These are phyloP conservation scores for Antrodiella citrinella DNA, from an alignment of 768 basidiomycete species.

Conservation along the genomic window DNA sequence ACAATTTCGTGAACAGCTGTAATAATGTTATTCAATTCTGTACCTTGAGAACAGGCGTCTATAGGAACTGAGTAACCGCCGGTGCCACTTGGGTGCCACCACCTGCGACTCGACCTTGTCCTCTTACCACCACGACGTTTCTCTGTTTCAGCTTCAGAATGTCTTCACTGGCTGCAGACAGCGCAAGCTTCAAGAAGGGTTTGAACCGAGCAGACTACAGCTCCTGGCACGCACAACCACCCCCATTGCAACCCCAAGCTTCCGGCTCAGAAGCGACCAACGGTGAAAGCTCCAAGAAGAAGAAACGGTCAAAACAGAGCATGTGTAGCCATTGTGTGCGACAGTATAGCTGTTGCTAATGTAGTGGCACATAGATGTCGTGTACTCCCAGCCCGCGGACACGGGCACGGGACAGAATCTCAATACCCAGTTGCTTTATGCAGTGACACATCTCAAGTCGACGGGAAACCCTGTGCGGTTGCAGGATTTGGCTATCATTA, in stretches of 20 bases:
- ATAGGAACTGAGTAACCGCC: too few relatives aligned
- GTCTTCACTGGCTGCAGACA: slow-evolving; percentile 49
- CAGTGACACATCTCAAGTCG: slow-evolving; percentile 79
- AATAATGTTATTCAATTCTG: too few relatives aligned
- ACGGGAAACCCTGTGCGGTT: slow-evolving; percentile 62
- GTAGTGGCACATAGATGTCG: slow-evolving; percentile 43
- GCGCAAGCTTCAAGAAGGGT: slow-evolving; percentile 59
- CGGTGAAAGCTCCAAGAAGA: slow-evolving; percentile 31
- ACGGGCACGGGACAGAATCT: slow-evolving; percentile 74
- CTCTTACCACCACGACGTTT: too few relatives aligned
- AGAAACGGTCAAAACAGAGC: slow-evolving; percentile 58
- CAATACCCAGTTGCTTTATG: slow-evolving; percentile 83
- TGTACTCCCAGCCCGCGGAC: slow-evolving; percentile 84
- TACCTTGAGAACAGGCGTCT: too few relatives aligned
- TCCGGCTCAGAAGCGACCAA: slow-evolving; percentile 9
- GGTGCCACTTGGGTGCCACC: too few relatives aligned
- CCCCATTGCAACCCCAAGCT: slow-evolving; percentile 24
- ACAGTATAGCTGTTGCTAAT: slow-evolving; percentile 12
- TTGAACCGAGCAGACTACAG: slow-evolving; percentile 59
- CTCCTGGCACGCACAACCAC: slow-evolving; percentile 70
- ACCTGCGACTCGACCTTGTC: too few relatives aligned
- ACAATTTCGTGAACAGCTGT: too few relatives aligned
- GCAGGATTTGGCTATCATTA: slow-evolving; percentile 80
- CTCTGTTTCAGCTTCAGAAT: too few relatives aligned
- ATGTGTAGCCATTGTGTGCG: slow-evolving; percentile 21